Base-by-base conservation (phyloP, 2,329 filamentous ascomycete species). In the Alternaria atra region DNA sequence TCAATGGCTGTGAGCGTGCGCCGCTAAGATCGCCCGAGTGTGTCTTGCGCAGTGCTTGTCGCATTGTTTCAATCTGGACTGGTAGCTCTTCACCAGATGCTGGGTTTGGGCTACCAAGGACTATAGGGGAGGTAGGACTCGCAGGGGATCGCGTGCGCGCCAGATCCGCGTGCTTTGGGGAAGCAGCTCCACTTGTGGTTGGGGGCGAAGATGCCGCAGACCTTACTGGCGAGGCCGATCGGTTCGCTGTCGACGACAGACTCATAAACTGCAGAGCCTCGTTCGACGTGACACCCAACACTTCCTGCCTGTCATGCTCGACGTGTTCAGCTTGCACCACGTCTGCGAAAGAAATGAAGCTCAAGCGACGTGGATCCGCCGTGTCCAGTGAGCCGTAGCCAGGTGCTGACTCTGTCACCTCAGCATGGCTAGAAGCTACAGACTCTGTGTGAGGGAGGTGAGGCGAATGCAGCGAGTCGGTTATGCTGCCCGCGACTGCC, bases 331-430 rank as follows among this genome's bases (percentile, higher is more conserved):
- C 87, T 76, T 97, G 93, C 40, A 98, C 93, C 9, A 98, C 93
- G 73, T 98, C 94, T 63, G 94, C 94, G 79, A 98, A 98, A 7
- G 93, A 97, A 75, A 98, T 97, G 81, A 98, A 98, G 77, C 91
- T 95, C 64, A 98, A 81, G 23, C 94, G 89, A 46, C 92, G 89
- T 17, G 96, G 87, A 72, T 97, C 94, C 47, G 87, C 85, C 39
- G 85, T 86, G 72, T 97, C 93, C 63, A 94, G 82, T 46, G 90
- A 88, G 32, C 90, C 92, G 77, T 94, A 94, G 74, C 87, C 88
- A 27, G 84, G 84, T 67, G 94, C 91, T n/a, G 68, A 52, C 23
- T 78, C 75, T n/a, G 66, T 59, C 25, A 70, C 60, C 25, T 75
- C 74, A 17, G 67, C 43, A 58, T 72, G 69, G 57, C 65, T 69